phyloP scores from a whole-genome alignment of 1,284 basidiomycete species.

The Fomitopsis pinicola region DNA sequence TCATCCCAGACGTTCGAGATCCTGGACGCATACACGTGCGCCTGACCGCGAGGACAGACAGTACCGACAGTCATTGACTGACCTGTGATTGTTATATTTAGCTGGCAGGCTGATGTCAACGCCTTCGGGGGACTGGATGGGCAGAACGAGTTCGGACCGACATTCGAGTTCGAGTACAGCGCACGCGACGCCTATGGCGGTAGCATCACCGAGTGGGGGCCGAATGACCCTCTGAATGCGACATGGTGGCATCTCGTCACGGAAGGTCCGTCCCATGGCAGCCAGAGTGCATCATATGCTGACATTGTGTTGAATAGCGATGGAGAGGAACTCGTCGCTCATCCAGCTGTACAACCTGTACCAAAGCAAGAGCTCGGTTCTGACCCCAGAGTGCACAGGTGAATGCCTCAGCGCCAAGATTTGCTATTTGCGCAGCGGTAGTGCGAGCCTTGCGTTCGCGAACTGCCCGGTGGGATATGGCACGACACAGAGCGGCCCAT shows the following conservation, averaged over 20 bases:
- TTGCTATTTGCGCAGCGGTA: constrained; percentile 78
- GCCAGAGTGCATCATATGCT: neutral
- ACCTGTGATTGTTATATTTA: constrained; percentile 19
- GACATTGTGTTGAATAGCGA: constrained; percentile 36
- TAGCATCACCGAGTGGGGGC: constrained; percentile 58
- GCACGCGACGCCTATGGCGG: constrained; percentile 66
- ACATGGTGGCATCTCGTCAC: constrained; percentile 85
- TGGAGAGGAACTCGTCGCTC: constrained; percentile 56
- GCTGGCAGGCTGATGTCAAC: constrained; percentile 62
- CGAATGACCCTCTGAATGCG: constrained; percentile 70
- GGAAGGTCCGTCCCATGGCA: constrained; percentile 44
- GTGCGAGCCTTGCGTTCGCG: constrained; percentile 48
- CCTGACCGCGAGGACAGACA: neutral
- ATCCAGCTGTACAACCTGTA: constrained; percentile 60
- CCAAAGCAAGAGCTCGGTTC: constrained; percentile 66
- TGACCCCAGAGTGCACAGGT: constrained; percentile 49
- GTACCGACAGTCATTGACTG: neutral
- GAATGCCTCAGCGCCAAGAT: constrained; percentile 65
- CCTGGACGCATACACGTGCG: constrained; percentile 69
- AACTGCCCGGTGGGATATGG: constrained; percentile 63
- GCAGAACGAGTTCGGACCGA: constrained; percentile 55
- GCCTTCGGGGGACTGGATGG: constrained; percentile 52
- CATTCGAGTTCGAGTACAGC: constrained; percentile 67
- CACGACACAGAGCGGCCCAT: neutral
- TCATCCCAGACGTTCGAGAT: constrained; percentile 65